Evolutionary conservation across 1,284 basidiomycete species (phyloP).

Genomic region (Hymenochaete sp.): DNA sequence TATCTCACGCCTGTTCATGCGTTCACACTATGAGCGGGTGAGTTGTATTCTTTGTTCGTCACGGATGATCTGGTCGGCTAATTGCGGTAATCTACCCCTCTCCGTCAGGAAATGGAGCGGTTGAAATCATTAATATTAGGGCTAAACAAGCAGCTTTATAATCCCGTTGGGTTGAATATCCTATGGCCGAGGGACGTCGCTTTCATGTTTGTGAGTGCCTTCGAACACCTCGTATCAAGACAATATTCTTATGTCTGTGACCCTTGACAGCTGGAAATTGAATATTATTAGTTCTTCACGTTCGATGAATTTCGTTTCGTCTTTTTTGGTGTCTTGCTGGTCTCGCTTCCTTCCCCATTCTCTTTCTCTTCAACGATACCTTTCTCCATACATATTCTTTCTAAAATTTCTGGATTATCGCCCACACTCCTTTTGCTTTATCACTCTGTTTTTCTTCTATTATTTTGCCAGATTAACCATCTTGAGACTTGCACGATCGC

Average conservation of each 20-base stretch:
- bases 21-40: slow-evolving; percentile 71
- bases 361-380: too few relatives aligned
- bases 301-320: too few relatives aligned
- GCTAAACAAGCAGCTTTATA: slow-evolving; percentile 61
- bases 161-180: slow-evolving; percentile 74
- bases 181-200: slow-evolving; percentile 72
- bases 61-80: slow-evolving; percentile 7
- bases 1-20: slow-evolving; percentile 52
- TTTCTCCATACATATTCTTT: too few relatives aligned
- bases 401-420: too few relatives aligned
- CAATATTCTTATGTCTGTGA: not conserved
- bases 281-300: too few relatives aligned
- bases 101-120: slow-evolving; percentile 66
- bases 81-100: not conserved
- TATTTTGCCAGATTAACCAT: too few relatives aligned
- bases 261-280: slow-evolving; percentile 14
- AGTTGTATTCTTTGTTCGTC: slow-evolving; percentile 20
- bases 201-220: slow-evolving; percentile 71
- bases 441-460: too few relatives aligned
- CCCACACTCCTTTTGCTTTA: too few relatives aligned
- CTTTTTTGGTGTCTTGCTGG: too few relatives aligned
- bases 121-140: slow-evolving; percentile 52
- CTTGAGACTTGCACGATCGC: too few relatives aligned
- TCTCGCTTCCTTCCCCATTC: too few relatives aligned
- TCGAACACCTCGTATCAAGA: not conserved